Base-by-base conservation (phyloP, 2,329 filamentous ascomycete species). In the Zymoseptoria crescenta region DNA sequence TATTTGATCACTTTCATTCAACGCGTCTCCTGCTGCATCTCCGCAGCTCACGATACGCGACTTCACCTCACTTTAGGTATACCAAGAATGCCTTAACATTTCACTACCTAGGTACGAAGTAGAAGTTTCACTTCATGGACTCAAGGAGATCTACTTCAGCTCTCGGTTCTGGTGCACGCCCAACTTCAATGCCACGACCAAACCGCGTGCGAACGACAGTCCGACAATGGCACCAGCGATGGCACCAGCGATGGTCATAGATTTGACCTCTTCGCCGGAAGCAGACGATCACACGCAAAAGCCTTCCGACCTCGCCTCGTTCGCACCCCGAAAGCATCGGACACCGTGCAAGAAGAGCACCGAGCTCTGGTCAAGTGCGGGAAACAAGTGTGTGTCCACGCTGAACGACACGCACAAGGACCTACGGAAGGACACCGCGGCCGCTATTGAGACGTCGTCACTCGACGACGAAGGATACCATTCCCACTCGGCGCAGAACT, bases 171-270 rank as follows among this genome's bases (percentile, higher is more conserved):
- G 35, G 35, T 16, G 13, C n/a, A 45, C 29, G 10, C 24, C 24
- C 24, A 24, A 24, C 24, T 24, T 24, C 35, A 45, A 45, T 45
- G 35, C 35, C 13, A 13, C 13, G 5, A n/a, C 6, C 5, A 16
- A 16, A 45, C 13, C 35, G 35, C 35, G n/a, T 45, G 10, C 35
- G 5, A 45, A 41, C 16, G 35, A 28, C 45, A 48, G 73, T 55
- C 68, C 71, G 21, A 19, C 24, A n/a, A 35, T n/a, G n/a, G n/a
- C n/a, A n/a, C n/a, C n/a, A n/a, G n/a, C 52, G 16, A 52, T 52
- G 51, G 51, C 51, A 7, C 51, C 51, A 20, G 49, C 35, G 35
- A 28, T 54, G 30, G 29, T 59, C 4, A 55, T 59, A 29, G 54
- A 59, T 48, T n/a, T 59, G 16, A 52, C 29, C n/a, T 59, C 57